Base-by-base conservation (phyloP, 2,329 filamentous ascomycete species). In the Dryadomyces quercivorus region DNA sequence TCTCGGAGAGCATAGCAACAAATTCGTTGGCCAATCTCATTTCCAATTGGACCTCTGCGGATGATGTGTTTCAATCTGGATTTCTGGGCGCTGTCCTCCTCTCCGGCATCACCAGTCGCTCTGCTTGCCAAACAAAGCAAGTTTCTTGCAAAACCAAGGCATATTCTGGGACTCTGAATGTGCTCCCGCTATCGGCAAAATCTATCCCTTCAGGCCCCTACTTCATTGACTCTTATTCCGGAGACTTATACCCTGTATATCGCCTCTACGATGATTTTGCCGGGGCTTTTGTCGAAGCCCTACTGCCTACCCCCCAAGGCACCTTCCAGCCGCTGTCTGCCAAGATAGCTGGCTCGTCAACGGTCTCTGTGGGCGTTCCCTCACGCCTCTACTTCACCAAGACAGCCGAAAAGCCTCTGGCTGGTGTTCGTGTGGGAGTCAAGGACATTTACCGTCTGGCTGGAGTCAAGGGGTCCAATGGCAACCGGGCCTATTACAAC, bases 381-480 rank as follows among this genome's bases (percentile, higher is more conserved):
- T 82, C 78, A 4, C 72, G 80, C 5, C 66, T 83, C 0, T 81
- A 82, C 64, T 78, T 69, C 62, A 71, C 68, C 3, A 70, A 67
- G 47, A 76, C 74, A 0, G 59, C 61, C 0, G 66, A 70, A 20
- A 72, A 77, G 59, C 78, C 79, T 1, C 66, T 83, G 0, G 75
- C 77, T 7, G 79, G 80, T 12, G 69, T 78, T 8, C 70, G 81
- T 9, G 61, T 84, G 1, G 78, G 72, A 0, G 69, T 84, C 54
- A 84, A 84, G 60, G 81, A 84, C 58, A 78, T 81, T 50, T 77
- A 72, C 58, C 71, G 82, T 55, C 62, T 85, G 31, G 52, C 48
- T n/a, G 81, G 80, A 1, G 60, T 82, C 2, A 71, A 71, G 40
- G 81, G 75, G 0, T 70, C 70, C 15, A 72, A 73, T 52, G 78